Evolutionary conservation across 805 yeast species (phyloP).

Genomic region (Ogataea siamensis): DNA sequence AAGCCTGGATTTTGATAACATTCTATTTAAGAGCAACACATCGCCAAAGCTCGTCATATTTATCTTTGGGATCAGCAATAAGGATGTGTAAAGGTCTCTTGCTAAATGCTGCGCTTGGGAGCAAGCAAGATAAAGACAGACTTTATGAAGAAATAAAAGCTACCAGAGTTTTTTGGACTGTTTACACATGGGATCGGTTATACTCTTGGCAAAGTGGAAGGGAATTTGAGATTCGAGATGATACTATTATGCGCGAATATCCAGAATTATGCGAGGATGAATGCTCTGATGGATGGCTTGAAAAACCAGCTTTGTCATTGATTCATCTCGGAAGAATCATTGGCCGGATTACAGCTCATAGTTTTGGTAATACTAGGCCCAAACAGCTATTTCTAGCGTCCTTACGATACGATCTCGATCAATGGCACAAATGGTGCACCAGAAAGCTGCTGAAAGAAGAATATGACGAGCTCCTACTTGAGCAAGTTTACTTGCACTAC

Average conservation of each 20-base stretch:
- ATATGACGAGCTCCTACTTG: background rate
- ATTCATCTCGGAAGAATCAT: background rate
- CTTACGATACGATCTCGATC: background rate
- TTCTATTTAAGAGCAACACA: constrained; percentile 43
- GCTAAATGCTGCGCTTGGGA: background rate
- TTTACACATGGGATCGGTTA: background rate
- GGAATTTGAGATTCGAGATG: background rate
- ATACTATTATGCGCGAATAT: background rate
- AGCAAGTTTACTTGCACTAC: background rate
- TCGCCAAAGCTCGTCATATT: constrained; percentile 4
- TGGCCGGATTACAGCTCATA: background rate
- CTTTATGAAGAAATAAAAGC: background rate
- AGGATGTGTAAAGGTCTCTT: background rate
- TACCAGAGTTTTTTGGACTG: background rate
- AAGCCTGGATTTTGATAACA: constrained; percentile 47
- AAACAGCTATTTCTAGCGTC: background rate
- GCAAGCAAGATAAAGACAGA: background rate
- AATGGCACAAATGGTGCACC: background rate
- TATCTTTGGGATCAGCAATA: background rate
- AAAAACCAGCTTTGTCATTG: background rate
- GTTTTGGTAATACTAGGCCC: background rate
- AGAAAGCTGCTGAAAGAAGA: background rate
- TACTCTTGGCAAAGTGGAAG: constrained; percentile 2
- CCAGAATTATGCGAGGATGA: background rate
- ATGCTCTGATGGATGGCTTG: background rate